A percentile compares a stretch with the other conserved stretches of the same genome.
phyloP scores from a whole-genome alignment of 1,139 yeast species.

The Pichia sp. region DNA sequence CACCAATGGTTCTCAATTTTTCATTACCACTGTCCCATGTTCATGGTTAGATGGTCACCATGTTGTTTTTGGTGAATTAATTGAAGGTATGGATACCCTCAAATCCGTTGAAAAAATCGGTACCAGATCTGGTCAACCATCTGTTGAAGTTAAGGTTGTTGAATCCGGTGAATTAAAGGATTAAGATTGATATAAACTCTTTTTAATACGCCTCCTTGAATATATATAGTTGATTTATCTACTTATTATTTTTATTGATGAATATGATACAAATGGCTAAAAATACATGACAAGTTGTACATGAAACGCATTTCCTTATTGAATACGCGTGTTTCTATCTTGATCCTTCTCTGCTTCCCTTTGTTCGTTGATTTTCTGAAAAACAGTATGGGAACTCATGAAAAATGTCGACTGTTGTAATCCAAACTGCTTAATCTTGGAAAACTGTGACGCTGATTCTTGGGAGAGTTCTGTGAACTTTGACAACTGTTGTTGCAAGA shows the following conservation, averaged over 20 bases:
- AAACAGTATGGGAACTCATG: slow-evolving; percentile 24
- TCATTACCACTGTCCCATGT: slow-evolving; percentile 32
- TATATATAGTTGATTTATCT: not conserved
- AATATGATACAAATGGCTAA: no score
- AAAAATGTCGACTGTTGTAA: slow-evolving; percentile 21
- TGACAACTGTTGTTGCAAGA: slow-evolving; percentile 16
- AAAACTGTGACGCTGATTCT: slow-evolving; percentile 19
- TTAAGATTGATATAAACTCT: slow-evolving; percentile 2
- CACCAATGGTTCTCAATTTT: slow-evolving; percentile 36
- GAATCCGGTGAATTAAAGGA: slow-evolving; percentile 32
- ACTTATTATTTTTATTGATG: not conserved
- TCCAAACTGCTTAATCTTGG: slow-evolving; percentile 19
- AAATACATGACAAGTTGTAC: no score
- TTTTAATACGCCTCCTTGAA: no score
- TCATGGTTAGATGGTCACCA: slow-evolving; percentile 36
- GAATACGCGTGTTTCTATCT: no score
- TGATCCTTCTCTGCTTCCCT: slow-evolving; percentile 9
- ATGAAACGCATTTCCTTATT: no score
- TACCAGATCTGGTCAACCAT: slow-evolving; percentile 23
- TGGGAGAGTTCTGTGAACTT: slow-evolving; percentile 13
- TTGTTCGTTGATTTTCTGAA: slow-evolving; percentile 21
- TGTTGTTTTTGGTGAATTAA: slow-evolving; percentile 34
- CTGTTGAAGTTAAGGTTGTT: slow-evolving; percentile 22
- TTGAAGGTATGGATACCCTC: slow-evolving; percentile 27
- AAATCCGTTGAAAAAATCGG: slow-evolving; percentile 26